Percentiles rank a stretch among this genome's conserved stretches.
Evolutionary conservation across 2,329 filamentous ascomycete genomes (phyloP).

Genomic region (Sphaerulina musiva): DNA sequence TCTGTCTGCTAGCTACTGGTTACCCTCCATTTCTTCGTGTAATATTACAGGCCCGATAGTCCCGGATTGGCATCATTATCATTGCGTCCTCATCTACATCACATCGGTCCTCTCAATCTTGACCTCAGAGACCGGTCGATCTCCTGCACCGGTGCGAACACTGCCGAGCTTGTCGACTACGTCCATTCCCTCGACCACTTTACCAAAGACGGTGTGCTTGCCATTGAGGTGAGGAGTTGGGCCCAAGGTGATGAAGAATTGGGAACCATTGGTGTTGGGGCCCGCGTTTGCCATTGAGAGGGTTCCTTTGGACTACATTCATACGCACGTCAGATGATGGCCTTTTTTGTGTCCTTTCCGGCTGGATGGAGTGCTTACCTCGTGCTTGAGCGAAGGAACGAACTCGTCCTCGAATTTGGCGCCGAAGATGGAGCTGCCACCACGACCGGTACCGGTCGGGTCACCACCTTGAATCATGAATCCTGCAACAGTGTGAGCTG

Average conservation of each 20-base stretch:
- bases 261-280: constrained; percentile 84
- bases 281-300: constrained; percentile 94
- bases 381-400: constrained; percentile 67
- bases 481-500: constrained; percentile 47
- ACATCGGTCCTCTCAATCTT: constrained; percentile 51
- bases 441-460: constrained; percentile 44
- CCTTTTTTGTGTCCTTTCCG: too few species aligned
- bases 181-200: constrained; percentile 82
- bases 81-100: constrained; percentile 11
- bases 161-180: constrained; percentile 84
- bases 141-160: constrained; percentile 72
- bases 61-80: too few species aligned
- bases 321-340: too few species aligned
- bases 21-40: too few species aligned
- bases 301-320: constrained; percentile 53
- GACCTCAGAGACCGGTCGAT: constrained; percentile 72
- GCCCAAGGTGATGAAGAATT: constrained; percentile 82
- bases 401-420: constrained; percentile 87
- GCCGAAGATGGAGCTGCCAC: constrained; percentile 73
- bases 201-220: constrained; percentile 94
- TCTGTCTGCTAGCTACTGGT: too few species aligned
- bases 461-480: constrained; percentile 81
- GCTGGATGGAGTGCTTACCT: too few species aligned
- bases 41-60: too few species aligned
- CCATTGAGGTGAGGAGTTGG: constrained; percentile 82